Conservation (phyloP, 176 grass and related monocot species). For the Oryza australiensis region DNA sequence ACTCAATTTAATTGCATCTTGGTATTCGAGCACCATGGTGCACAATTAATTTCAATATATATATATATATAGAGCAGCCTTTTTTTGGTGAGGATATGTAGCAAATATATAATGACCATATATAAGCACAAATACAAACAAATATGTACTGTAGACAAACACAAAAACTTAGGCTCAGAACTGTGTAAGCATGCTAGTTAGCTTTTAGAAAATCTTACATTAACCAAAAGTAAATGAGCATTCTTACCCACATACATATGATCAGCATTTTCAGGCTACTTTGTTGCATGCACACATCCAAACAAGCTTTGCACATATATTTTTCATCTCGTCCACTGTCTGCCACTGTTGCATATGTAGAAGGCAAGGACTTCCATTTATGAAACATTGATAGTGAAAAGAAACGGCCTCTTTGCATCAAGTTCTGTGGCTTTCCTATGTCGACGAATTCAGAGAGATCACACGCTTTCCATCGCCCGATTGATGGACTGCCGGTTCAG, state of each 20-base stretch:
- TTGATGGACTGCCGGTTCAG: background rate
- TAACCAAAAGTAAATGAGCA: conserved; percentile 28
- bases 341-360: conserved; percentile 2
- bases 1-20: too few relatives aligned
- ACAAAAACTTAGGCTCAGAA: conserved; percentile 39
- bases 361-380: conserved; percentile 42
- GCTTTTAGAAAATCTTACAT: conserved; percentile 32
- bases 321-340: background rate
- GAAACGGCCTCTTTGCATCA: conserved; percentile 39
- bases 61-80: background rate
- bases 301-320: background rate
- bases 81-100: background rate
- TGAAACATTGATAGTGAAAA: conserved; percentile 37
- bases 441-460: conserved; percentile 1
- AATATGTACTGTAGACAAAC: background rate
- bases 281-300: background rate
- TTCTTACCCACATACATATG: conserved; percentile 27
- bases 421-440: conserved; percentile 9
- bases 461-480: background rate
- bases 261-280: background rate
- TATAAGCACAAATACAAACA: conserved; percentile 16
- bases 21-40: too few relatives aligned
- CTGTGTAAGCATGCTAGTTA: conserved; percentile 60
- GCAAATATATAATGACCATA: conserved; percentile 1
- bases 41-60: too few relatives aligned